Base-by-base conservation (phyloP, 1,139 yeast genomes). In the Kazachstania sp. region DNA sequence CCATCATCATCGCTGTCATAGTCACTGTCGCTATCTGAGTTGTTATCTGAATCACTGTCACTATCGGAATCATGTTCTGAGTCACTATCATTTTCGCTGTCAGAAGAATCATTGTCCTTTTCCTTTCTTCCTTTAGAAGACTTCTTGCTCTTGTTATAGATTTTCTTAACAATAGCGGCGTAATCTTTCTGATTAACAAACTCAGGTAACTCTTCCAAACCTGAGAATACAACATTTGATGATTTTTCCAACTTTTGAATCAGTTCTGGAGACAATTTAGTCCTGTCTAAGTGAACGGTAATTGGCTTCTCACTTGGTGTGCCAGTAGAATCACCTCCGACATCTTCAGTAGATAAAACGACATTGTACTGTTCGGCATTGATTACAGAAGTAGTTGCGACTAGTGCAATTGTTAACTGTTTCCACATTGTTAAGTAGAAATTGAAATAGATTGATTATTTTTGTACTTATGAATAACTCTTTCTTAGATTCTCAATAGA, bases 121-220 rank as follows among this genome's bases (percentile, higher is more conserved):
- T 41, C 47, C 40, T 49, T 44, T 15, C 28, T 47, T 42, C 26
- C 44, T 47, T 26, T 45, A 32, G 23, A 43, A 44, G 18, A 48
- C 40, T 38, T 46, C 32, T 39, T 49, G 48, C 39, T 26, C 9
- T 23, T 31, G 6, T 37, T 50, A 13, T 51, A 49, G 1, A 54
- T 44, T 3, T 50, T 46, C 30, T 49, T 53, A 26, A 52, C 46
- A 37, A 55, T 41, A 30, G 49, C 48, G 31, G 55, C 55, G 28
- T 53, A 55, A 32, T 56, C 55, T 12, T 50, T 54, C 6, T 49
- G 38, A 23, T 53, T 58, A 16, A 58, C 49, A 46, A 59, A 58
- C 45, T 57, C 58, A 16, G 61, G 61, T 41, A 51, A 30, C 13
- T 52, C 57, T n/a, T 59, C 59, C 15, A 56, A 45, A 44, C 56